These are phyloP conservation scores for Metarhizium robertsii DNA, from an alignment of 2,329 filamentous ascomycete genomes.

Conservation along the genomic window DNA sequence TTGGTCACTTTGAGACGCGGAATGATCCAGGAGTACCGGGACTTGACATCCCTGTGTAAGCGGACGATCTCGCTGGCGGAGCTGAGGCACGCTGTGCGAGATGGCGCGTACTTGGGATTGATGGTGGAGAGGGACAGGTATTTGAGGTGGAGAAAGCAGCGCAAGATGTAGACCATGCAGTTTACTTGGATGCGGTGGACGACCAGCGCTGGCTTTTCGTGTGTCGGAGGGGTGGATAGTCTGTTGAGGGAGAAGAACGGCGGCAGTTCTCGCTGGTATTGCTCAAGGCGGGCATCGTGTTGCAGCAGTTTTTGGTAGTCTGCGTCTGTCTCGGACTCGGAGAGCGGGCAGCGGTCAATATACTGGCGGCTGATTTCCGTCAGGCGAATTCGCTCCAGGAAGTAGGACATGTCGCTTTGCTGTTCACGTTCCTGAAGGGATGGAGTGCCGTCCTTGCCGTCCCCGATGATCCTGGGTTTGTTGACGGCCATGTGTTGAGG, in stretches of 20 bases:
- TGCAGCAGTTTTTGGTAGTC: constrained; percentile 1
- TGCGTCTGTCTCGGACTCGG: background rate
- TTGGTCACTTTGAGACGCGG: background rate
- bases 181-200: constrained; percentile 4
- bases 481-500: constrained; percentile 6
- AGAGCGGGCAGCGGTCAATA: constrained; percentile 2
- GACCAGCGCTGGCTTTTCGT: background rate
- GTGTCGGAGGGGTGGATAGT: background rate
- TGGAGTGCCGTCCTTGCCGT: background rate
- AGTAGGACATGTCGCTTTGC: background rate
- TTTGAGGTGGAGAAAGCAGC: constrained; percentile 3
- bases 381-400: constrained; percentile 1
- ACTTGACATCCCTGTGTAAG: constrained; percentile 1
- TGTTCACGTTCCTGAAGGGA: background rate
- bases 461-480: constrained; percentile 1
- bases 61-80: constrained; percentile 4
- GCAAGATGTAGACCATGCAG: constrained; percentile 2
- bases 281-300: background rate
- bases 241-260: background rate
- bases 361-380: constrained; percentile 1
- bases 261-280: constrained; percentile 4
- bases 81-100: background rate
- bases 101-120: background rate
- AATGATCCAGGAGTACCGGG: constrained; percentile 1
- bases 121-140: constrained; percentile 1